Base-by-base conservation (phyloP, 1,139 yeast species). In the Sugiyamaella pinicola region DNA sequence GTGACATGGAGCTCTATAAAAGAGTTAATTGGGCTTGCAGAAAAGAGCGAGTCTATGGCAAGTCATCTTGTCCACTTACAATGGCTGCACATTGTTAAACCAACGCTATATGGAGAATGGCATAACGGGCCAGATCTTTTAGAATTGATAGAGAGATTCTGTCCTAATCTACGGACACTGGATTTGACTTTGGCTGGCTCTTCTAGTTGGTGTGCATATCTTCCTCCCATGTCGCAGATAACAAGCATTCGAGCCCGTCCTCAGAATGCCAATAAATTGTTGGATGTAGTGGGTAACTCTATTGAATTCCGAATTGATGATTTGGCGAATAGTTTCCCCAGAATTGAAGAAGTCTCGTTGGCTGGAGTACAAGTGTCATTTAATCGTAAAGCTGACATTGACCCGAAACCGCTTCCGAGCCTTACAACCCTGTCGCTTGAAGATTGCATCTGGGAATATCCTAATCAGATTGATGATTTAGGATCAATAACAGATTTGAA, bases 21-120 rank as follows among this genome's bases (percentile, higher is more conserved):
- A 37, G 40, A 31, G 13, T 56, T 59, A 26, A 35, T 52, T 5
- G 41, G 48, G 13, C 47, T 44, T 18, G 46, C 55, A 28, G 17
- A 26, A 3, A 31, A 41, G 12, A 40, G 37, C 47, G 42, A 45
- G 5, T 13, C 42, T 12, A 43, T 48, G 39, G 29, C 42, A 19
- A 35, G 35, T 7, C 48, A 58, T 21, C 41, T 55, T 8, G 47
- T 46, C 8, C 49, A 54, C 39, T 41, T 61, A 8, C 38, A 45
- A 12, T 31, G 54, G 8, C 47, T 62, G 24, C 51, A 46, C 28
- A 43, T 61, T 29, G 24, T 28, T 3, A 56, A 54, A 2, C 55
- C 64, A 10, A 57, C 63, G n/a, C 54, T 57, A 29, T 55, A 59
- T 57, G 67, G 61, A 7, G 67, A 64, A 44, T 63, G 66, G 67